Conservation (phyloP, 768 basidiomycete species). For the Rhodocollybia butyracea region DNA sequence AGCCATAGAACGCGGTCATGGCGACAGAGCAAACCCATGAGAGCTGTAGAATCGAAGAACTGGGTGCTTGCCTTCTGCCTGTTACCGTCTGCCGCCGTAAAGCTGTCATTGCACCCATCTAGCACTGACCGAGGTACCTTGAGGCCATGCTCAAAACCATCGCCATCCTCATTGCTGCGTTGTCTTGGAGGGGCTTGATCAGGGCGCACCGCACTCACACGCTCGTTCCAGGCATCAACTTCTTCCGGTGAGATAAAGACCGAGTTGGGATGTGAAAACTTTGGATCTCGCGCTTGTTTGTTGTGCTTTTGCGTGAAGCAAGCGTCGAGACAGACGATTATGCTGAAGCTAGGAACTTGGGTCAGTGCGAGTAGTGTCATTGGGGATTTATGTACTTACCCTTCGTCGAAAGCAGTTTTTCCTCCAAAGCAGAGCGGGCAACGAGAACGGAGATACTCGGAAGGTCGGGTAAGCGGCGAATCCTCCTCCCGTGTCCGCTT, state of each 20-base stretch:
- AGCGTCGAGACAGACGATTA: constrained; percentile 28
- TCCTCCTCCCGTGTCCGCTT: neutral
- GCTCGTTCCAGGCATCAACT: constrained; percentile 17
- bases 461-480: constrained; percentile 6
- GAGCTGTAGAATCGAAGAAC: constrained; percentile 28
- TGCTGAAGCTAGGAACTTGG: constrained; percentile 17
- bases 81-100: constrained; percentile 25
- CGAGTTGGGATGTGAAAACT: constrained; percentile 14
- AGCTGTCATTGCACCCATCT: constrained; percentile 29
- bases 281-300: constrained; percentile 14
- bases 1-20: constrained; percentile 32
- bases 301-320: no score
- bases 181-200: neutral
- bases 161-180: constrained; percentile 8
- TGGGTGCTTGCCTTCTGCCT: constrained; percentile 26
- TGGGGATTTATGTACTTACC: neutral
- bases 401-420: neutral
- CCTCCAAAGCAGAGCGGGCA: constrained; percentile 28
- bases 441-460: constrained; percentile 16
- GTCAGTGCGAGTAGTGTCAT: neutral
- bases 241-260: constrained; percentile 19
- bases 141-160: constrained; percentile 17
- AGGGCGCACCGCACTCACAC: constrained; percentile 12
- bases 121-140: constrained; percentile 23
- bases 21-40: constrained; percentile 35